These are phyloP conservation scores for Kalmusia sp. DNA, from an alignment of 2,329 filamentous ascomycete species.

Conservation along the genomic window DNA sequence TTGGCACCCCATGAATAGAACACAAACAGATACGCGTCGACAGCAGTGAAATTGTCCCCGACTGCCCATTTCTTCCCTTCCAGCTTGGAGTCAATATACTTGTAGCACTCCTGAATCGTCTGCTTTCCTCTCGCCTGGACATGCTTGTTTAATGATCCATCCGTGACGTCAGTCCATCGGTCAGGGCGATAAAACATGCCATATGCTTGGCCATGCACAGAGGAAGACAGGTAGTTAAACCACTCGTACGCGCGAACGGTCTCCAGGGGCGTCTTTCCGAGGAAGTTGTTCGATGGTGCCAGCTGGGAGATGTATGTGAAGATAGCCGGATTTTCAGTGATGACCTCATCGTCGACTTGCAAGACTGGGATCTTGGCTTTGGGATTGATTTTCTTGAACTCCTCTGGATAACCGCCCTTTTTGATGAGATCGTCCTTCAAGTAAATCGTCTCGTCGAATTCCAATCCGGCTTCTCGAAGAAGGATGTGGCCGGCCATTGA, in stretches of 20 bases:
- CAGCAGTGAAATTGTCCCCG: conserved; percentile 22
- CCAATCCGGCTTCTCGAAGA: conserved; percentile 19
- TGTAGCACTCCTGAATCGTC: conserved; percentile 14
- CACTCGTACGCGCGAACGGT: conserved; percentile 27
- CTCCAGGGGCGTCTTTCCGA: conserved; percentile 22
- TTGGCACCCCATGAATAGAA: conserved; percentile 28
- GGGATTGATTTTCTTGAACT: conserved; percentile 23
- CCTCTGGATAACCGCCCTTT: conserved; percentile 14
- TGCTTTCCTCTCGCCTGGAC: conserved; percentile 14
- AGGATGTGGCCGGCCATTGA: conserved; percentile 28
- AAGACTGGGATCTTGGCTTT: conserved; percentile 31
- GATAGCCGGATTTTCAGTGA: conserved; percentile 31
- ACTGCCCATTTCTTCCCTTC: conserved; percentile 21
- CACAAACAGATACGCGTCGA: conserved; percentile 29
- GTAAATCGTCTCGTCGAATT: conserved; percentile 15
- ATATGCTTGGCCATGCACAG: conserved; percentile 26
- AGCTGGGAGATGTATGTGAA: conserved; percentile 22
- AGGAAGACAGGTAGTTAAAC: conserved; percentile 25
- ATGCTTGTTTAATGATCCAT: conserved; percentile 13
- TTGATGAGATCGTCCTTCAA: neutral
- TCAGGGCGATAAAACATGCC: conserved; percentile 23
- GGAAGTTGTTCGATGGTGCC: conserved; percentile 19
- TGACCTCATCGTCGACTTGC: conserved; percentile 21
- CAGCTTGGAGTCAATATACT: conserved; percentile 21
- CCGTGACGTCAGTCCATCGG: conserved; percentile 15